Evolutionary conservation across 331 rosid genomes (phyloP), one percentile per base, ranked within the genome.

Genomic region (Cydonia oblonga): DNA sequence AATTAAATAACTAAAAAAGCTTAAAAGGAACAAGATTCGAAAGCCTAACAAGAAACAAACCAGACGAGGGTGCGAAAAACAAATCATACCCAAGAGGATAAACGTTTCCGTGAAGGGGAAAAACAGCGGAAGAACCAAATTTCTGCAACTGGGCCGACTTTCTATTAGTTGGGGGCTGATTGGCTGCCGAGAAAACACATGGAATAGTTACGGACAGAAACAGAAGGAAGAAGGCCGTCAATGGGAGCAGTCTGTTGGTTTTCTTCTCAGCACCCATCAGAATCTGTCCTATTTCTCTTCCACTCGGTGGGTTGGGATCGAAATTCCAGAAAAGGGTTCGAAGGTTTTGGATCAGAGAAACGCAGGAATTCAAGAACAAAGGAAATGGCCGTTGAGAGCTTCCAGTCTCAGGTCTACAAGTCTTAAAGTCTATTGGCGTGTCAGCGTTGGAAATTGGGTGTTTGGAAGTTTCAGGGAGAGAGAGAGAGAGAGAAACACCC

Each of bases 41-140:
- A 76, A 24, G 19, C 61, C 61, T n/a, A 2, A 30, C 5, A 25
- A 23, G 3, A 33, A 68, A 63, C 26, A 35, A 44, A 8, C 30
- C 3, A n/a, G 29, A 79, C 12, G 22, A 65, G 44, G 29, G 68
- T 2, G 58, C 15, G 10, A 6, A 66, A 23, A 67, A 52, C 13
- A 38, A 38, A 38, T 33, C 87, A 61, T 83, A 93, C 98, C 98
- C 97, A 64, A 68, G 69, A 51, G 98, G 98, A 71, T 89, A 93
- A 28, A 90, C 96, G 64, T 89, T 89, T 59, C 97, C 96, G 12
- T 63, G 76, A 73, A 90, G 28, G 1, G 32, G 86, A 8, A 90
- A 81, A 64, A 78, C 66, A 44, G 67, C 40, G 1, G 96, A 80
- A 25, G 89, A 76, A 46, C 24, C 71, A 6, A 38, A 5, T 40